phyloP scores from a whole-genome alignment of 192 early-diverging fungal genomes.

The Entophlyctis luteolus region DNA sequence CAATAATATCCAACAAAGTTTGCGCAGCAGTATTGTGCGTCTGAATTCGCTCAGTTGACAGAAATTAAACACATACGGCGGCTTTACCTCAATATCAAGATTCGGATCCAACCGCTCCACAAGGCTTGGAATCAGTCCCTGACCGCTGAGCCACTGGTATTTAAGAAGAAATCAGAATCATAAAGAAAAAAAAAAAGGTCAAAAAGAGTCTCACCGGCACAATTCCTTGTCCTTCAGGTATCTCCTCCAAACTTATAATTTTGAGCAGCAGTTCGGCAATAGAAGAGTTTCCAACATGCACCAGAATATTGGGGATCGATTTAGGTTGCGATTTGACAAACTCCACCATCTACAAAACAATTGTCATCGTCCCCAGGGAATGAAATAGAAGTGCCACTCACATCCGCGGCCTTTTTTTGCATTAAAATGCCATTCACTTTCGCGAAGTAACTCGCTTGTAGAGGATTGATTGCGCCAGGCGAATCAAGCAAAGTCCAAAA shows the following conservation, averaged over 20 bases:
- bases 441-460: slow-evolving; percentile 85
- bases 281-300: slow-evolving; percentile 80
- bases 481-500: slow-evolving; percentile 86
- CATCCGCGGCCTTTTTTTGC: slow-evolving; percentile 83
- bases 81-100: slow-evolving; percentile 69
- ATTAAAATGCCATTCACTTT: slow-evolving; percentile 86
- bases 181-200: not conserved
- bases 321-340: slow-evolving; percentile 77
- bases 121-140: slow-evolving; percentile 72
- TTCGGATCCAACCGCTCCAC: slow-evolving; percentile 77
- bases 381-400: slow-evolving; percentile 29
- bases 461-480: slow-evolving; percentile 65
- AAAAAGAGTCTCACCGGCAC: slow-evolving; percentile 58
- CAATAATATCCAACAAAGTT: slow-evolving; percentile 77
- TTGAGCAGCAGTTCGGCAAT: slow-evolving; percentile 90
- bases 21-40: slow-evolving; percentile 77
- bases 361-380: not conserved
- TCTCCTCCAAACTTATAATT: slow-evolving; percentile 87
- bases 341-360: slow-evolving; percentile 66
- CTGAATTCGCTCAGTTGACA: slow-evolving; percentile 30
- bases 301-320: slow-evolving; percentile 71
- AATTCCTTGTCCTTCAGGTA: slow-evolving; percentile 78
- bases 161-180: slow-evolving; percentile 6
- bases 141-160: slow-evolving; percentile 76
- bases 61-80: slow-evolving; percentile 1